Percentiles rank a stretch among this genome's conserved stretches.
These are phyloP conservation scores for Plectranthus barbatus DNA, from an alignment of 257 asterid species.

Conservation along the genomic window DNA sequence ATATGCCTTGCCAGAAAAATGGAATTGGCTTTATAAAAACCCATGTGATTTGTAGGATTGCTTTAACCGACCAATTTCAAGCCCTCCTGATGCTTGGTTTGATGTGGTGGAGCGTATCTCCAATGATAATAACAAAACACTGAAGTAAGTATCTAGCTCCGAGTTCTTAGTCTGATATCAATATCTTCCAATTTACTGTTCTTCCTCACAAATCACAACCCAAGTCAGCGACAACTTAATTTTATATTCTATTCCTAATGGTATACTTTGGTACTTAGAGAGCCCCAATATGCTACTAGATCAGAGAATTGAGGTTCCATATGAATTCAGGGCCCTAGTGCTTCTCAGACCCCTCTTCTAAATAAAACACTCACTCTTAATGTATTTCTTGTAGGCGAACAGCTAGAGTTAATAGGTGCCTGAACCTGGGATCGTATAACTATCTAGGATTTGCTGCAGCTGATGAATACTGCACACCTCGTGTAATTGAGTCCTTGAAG, in stretches of 20 bases:
- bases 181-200: not conserved
- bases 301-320: not conserved
- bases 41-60: conserved; percentile 58
- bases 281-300: not conserved
- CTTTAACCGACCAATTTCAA: conserved; percentile 92
- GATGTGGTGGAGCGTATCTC: conserved; percentile 98
- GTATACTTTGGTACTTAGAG: not conserved
- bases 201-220: not conserved
- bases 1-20: not conserved
- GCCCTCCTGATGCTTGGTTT: conserved; percentile 99
- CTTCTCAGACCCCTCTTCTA: not conserved
- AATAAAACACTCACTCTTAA: not conserved
- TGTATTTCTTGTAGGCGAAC: conserved; percentile 60
- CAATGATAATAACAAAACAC: conserved; percentile 79
- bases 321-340: conserved; percentile 15
- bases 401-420: conserved; percentile 54
- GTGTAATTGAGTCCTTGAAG: conserved; percentile 79
- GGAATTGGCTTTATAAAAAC: not conserved
- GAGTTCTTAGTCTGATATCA: not conserved
- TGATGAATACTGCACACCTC: conserved; percentile 97
- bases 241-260: not conserved
- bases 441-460: conserved; percentile 99
- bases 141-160: conserved; percentile 42
- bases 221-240: not conserved
- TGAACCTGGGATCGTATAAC: conserved; percentile 94